Percentiles rank a stretch among this genome's conserved stretches.
phyloP scores from a whole-genome alignment of 164 flowering plant species.

The Umbilicus rupestris region DNA sequence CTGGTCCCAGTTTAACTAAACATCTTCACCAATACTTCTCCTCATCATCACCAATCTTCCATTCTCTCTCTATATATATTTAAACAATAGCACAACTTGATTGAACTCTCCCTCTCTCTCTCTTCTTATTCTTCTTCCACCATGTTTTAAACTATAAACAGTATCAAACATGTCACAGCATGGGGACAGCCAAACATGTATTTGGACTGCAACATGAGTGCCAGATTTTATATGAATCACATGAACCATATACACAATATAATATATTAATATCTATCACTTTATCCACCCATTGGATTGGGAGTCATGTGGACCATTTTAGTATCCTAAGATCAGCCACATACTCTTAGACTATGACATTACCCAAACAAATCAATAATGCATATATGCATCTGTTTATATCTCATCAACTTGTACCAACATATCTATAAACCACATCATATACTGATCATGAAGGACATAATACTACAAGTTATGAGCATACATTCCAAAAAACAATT shows the following conservation, averaged over 20 bases:
- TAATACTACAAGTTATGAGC: too few relatives aligned
- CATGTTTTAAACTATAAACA: background rate
- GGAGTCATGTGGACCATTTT: background rate
- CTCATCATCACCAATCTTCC: background rate
- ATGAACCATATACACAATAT: background rate
- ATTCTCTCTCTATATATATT: background rate
- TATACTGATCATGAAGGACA: too few relatives aligned
- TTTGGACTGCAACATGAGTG: background rate
- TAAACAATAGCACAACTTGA: background rate
- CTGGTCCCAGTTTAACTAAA: background rate
- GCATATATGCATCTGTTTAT: background rate
- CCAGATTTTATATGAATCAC: background rate
- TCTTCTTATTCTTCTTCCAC: background rate
- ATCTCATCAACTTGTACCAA: too few relatives aligned
- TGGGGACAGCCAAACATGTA: conserved; percentile 1
- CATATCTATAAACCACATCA: too few relatives aligned
- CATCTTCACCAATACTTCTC: background rate
- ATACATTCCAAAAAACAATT: too few relatives aligned
- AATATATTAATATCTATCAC: background rate
- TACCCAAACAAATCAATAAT: background rate
- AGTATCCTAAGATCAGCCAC: background rate
- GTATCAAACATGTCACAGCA: conserved; percentile 2
- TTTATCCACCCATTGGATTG: background rate
- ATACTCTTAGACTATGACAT: background rate
- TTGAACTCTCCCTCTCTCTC: background rate